These are phyloP conservation scores for Suillus alpinus DNA, from an alignment of 768 basidiomycete genomes.

Conservation along the genomic window DNA sequence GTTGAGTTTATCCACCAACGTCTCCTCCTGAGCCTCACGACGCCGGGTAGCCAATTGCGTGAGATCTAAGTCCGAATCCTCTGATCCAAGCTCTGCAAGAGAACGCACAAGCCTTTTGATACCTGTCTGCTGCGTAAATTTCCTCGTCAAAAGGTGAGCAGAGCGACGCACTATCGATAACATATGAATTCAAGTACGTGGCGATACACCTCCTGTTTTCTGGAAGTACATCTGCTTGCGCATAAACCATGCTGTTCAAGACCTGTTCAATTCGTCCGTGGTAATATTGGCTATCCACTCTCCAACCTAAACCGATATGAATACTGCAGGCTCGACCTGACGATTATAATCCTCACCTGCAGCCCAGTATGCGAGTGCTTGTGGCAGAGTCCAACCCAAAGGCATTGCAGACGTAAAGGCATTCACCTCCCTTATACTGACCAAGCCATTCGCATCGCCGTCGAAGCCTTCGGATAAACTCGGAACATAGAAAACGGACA, in stretches of 20 bases:
- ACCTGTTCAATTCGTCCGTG: constrained; percentile 14
- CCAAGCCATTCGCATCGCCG: constrained; percentile 38
- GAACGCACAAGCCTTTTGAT: not conserved
- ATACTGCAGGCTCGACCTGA: constrained; percentile 23
- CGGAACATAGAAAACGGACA: constrained; percentile 16
- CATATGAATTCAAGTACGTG: constrained; percentile 19
- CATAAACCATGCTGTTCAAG: constrained; percentile 20
- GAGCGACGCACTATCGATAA: not conserved
- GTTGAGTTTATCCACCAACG: too few species aligned
- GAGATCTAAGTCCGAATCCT: constrained; percentile 25
- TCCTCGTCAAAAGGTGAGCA: not conserved
- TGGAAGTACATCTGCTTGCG: constrained; percentile 12
- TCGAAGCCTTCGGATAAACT: constrained; percentile 39
- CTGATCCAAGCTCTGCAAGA: constrained; percentile 10
- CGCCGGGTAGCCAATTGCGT: too few species aligned
- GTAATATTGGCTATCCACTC: constrained; percentile 6
- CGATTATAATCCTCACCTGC: constrained; percentile 20
- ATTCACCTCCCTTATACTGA: constrained; percentile 34
- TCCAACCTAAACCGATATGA: constrained; percentile 2
- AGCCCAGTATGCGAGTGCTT: constrained; percentile 35
- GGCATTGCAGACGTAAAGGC: constrained; percentile 28
- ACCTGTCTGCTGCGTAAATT: not conserved
- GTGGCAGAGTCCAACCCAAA: constrained; percentile 29
- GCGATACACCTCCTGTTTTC: constrained; percentile 21
- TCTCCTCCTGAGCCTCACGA: too few species aligned